Evolutionary conservation across 345 rosid genomes (phyloP), one percentile per base, ranked within the genome.

Genomic region (Trapa incisa): DNA sequence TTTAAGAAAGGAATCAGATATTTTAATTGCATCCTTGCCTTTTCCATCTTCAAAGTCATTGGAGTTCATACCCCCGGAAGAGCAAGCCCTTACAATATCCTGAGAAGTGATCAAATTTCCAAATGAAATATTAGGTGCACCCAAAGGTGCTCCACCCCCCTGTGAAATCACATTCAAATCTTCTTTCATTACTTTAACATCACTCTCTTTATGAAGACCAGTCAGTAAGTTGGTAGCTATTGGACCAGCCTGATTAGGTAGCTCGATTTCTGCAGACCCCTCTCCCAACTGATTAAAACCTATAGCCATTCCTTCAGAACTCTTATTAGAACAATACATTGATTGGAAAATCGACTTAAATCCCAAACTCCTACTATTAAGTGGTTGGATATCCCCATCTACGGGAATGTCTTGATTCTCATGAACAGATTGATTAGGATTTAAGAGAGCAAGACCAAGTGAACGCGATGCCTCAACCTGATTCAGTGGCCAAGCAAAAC

Each of bases 261-360:
- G 73, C 77, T 76, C 83, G 69, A 70, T 73, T 67, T 75, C 79
- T 47, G 54, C 37, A 64, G 75, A 65, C 50, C 47, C 69, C 62
- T 74, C 74, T 14, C 61, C 50, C n/a, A 32, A 47, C 67, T 67
- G 77, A 76, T 70, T 43, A 74, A 71, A 70, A 17, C 65, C 32
- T 13, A 61, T 29, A 42, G 22, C 45, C 33, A 65, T 69, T 39
- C 71, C 85, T 68, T 69, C 81, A 73, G 62, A 68, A 73, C 61
- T 63, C 56, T 64, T 76, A 77, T 74, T 84, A 3, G 80, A 86
- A 75, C 84, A 75, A 70, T 88, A 89, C 50, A 90, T 74, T 4
- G 96, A 87, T 72, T 72, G 86, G 72, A 94, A 94, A 72, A 88
- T 72, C 54, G 99, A 88, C 53, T 86, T 85, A 75, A 94, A 94